phyloP scores from a whole-genome alignment of 2,329 filamentous ascomycete genomes.

The Amauroascus niger region DNA sequence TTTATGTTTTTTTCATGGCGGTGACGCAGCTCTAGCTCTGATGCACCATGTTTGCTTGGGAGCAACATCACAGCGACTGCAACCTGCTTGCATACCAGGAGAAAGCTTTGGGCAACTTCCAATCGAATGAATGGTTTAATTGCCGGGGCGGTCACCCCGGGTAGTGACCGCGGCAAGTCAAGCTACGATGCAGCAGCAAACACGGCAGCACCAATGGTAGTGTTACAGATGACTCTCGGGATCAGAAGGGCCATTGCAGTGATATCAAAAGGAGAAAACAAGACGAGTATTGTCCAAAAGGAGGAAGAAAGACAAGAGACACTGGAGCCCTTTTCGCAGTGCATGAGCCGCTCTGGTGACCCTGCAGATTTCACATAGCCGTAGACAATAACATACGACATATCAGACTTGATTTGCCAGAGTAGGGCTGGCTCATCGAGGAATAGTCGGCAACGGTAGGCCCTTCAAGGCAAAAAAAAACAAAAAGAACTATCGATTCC shows the following conservation, averaged over 20 bases:
- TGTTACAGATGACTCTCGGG: neutral
- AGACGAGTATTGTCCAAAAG: neutral
- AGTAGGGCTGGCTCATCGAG: too few species aligned
- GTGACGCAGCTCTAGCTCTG: neutral
- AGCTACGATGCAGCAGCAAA: slow-evolving; percentile 3
- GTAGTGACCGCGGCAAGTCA: too few species aligned
- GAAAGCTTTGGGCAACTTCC: neutral
- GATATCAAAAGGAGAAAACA: neutral
- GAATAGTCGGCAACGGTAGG: neutral
- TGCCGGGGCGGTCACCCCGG: slow-evolving; percentile 5
- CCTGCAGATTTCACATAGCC: too few species aligned
- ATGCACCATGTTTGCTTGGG: slow-evolving; percentile 7
- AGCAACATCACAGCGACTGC: neutral
- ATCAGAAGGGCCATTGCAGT: neutral
- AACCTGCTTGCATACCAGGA: neutral
- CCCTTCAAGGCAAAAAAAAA: neutral
- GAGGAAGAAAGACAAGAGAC: neutral
- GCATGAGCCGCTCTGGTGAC: neutral
- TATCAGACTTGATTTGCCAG: neutral
- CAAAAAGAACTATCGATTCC: neutral
- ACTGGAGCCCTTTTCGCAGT: neutral
- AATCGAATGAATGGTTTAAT: slow-evolving; percentile 2
- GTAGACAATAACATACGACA: neutral
- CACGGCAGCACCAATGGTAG: neutral
- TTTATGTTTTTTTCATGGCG: slow-evolving; percentile 1